Evolutionary conservation across 495 filamentous ascomycete genomes (phyloP), one percentile per base, ranked within the genome.

Genomic region (Astrothelium subdiscretum): DNA sequence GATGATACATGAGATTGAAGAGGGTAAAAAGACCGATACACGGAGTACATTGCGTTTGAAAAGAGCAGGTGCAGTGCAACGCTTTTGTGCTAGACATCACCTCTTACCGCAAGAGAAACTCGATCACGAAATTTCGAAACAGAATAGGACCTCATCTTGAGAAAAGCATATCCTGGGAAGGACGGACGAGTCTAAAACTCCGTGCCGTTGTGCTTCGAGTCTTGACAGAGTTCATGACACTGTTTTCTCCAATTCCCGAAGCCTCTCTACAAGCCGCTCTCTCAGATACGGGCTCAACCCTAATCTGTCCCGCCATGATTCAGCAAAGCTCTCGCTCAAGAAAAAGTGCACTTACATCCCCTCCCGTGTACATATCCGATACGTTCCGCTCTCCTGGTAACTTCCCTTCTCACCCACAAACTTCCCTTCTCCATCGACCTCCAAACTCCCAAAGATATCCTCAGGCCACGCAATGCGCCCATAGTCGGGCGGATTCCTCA

Each of bases 381-480:
- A 90, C 15, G 84, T 87, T 18, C 84, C 83, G 65, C 83, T 87
- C 29, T 75, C 66, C 73, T 89, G 81, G 68, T 82, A 88, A 32
- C 78, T 81, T 40, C 84, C 84, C 63, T 77, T 70, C 0, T 73
- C 77, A 20, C 74, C 83, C 18, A 85, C 81, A 69, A 96, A 89
- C n/a, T 81, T 75, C 1, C 92, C 92, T 22, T 80, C 65, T 2
- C 80, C 82, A 77, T 95, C 86, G 11, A 96, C 89, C 70, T 94
- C 87, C 57, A 96, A 78, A 69, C 92, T 96, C 32, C 92, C 92
- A 68, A 97, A 86, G 62, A 97, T 97, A 76, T 97, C 90, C 73
- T 95, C 92, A 0, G 87, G 85, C 81, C 87, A 74, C 52, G 92
- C 88, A 68, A 96, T 95, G 58, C 94, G 74, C 0, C 94, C 94